Base-by-base conservation (phyloP, 805 yeast genomes). In the Ogataea angusta region DNA sequence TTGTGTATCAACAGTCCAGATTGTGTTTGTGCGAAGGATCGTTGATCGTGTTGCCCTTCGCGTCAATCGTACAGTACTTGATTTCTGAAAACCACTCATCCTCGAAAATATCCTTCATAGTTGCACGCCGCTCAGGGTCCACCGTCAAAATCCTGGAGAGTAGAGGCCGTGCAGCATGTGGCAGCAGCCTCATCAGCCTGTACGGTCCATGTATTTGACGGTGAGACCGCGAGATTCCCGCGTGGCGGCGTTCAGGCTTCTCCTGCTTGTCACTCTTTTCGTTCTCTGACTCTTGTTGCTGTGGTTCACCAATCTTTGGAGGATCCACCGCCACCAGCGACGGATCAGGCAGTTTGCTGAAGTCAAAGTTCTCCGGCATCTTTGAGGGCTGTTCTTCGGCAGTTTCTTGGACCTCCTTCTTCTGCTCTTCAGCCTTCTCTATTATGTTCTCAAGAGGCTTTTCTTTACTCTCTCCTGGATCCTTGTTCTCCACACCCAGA, bases 81-180 rank as follows among this genome's bases (percentile, higher is more conserved):
- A 85, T 83, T 22, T 73, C 75, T 22, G 60, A 54, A 41, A 85
- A 80, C 93, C 93, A 85, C 34, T 75, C 83, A 60, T 85, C 93
- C 17, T 66, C 63, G 45, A 80, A 66, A 8, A 85, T 74, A 23
- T 83, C 89, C 22, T 73, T 74, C 56, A 85, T 63, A 1, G 85
- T 74, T 1, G 89, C 86, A 54, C 95, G 72, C 43, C 72, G 66
- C 1, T 43, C 42, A 9, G 84, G 80, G 48, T 84, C 86, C 12
- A 82, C 68, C 37, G 70, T 70, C 19, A 85, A 63, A 80, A 85
- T 83, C 43, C 65, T 70, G 17, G 84, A 80, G 22, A 85, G 69
- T 9, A 85, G 68, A 10, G 91, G 93, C 61, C 95, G 73, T 12
- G 93, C 69, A 6, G 91, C 89, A 60, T 85, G 95, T 4, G 95